Percentiles rank a stretch among this genome's conserved stretches.
Evolutionary conservation across 495 filamentous ascomycete species (phyloP).

Genomic region (Friedmanniomyces simplex): DNA sequence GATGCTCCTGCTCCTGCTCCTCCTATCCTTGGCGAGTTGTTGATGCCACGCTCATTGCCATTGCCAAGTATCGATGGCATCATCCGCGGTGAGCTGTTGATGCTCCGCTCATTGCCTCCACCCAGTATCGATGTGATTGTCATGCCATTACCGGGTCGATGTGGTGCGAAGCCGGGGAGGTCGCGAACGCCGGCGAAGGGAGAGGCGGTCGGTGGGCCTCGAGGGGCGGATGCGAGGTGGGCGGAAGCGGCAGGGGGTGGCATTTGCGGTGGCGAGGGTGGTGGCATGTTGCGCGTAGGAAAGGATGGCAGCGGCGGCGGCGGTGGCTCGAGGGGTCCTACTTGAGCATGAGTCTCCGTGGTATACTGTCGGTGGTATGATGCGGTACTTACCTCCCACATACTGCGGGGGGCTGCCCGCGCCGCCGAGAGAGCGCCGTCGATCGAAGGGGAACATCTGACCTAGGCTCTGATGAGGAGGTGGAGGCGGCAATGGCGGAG

Average conservation of each 20-base stretch:
- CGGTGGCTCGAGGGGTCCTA: conserved; percentile 8
- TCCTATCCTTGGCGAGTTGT: conserved; percentile 18
- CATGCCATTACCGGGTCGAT: conserved; percentile 70
- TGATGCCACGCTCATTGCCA: conserved; percentile 3
- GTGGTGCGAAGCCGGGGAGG: conserved; percentile 36
- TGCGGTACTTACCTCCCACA: conserved; percentile 22
- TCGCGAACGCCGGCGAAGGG: conserved; percentile 43
- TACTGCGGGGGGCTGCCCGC: conserved; percentile 24
- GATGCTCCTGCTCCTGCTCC: background rate
- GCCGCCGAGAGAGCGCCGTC: conserved; percentile 29
- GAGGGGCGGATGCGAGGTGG: conserved; percentile 28
- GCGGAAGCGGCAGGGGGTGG: conserved; percentile 37
- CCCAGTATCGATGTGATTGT: conserved; percentile 90
- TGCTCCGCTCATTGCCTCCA: conserved; percentile 5
- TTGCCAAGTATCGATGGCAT: conserved; percentile 49
- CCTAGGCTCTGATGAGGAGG: conserved; percentile 24
- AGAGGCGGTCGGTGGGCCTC: conserved; percentile 31
- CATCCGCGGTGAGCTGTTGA: conserved; percentile 20
- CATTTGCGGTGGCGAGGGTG: conserved; percentile 49
- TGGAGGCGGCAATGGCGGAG: conserved; percentile 19
- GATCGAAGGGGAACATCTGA: conserved; percentile 23
- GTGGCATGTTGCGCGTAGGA: conserved; percentile 47
- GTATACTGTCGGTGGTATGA: background rate
- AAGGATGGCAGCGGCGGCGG: conserved; percentile 38
- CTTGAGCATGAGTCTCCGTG: background rate